Base-by-base conservation (phyloP, 2,329 filamentous ascomycete genomes). In the Colletotrichum australisinense region DNA sequence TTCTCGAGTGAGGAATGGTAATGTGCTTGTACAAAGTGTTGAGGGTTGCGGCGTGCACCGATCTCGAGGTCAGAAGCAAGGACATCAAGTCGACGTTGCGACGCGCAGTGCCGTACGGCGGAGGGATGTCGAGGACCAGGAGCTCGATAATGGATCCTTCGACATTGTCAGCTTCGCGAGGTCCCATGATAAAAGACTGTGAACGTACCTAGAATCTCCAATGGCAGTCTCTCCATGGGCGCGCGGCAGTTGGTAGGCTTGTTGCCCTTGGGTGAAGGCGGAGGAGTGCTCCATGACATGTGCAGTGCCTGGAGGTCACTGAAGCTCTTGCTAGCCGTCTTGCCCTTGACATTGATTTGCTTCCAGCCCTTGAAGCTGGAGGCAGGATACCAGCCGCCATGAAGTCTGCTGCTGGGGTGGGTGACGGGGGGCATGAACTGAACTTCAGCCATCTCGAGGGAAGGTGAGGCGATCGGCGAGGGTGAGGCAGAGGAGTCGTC, bases 1-100 rank as follows among this genome's bases (percentile, higher is more conserved):
- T 94, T 73, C 91, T 87, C 30, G 94, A 96, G 85, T 95, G 94
- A 6, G 94, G 94, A 76, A 96, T 93, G 56, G 93, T 95, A 81
- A 96, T 93, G 80, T 94, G 91, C 76, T 90, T 89, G 84, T 96
- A 96, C 62, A 97, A 88, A 7, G 93, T 93, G 76, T 90, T 89
- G 42, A 95, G 85, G 4, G 94, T 95, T 24, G 92, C 92, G 30
- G 89, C 88, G 79, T 96, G 92, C 73, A 96, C 85, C 35, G 90
- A 90, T 79, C 89, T 91, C n/a, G 93, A 96, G n/a, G 93, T 91
- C 75, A 95, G 84, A 49, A 96, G 87, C 75, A 95, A 89, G 22
- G 93, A 90, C 85, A 95, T 92, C 72, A 96, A 86, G 80, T 96
- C 94, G 70, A 93, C 88, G 80, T 96, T 96, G 76, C 94, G 92